A percentile compares a stretch with the other conserved stretches of the same genome.
Evolutionary conservation across 148 eudicot species (phyloP).

Genomic region (Amaranthus hypochondriacus): DNA sequence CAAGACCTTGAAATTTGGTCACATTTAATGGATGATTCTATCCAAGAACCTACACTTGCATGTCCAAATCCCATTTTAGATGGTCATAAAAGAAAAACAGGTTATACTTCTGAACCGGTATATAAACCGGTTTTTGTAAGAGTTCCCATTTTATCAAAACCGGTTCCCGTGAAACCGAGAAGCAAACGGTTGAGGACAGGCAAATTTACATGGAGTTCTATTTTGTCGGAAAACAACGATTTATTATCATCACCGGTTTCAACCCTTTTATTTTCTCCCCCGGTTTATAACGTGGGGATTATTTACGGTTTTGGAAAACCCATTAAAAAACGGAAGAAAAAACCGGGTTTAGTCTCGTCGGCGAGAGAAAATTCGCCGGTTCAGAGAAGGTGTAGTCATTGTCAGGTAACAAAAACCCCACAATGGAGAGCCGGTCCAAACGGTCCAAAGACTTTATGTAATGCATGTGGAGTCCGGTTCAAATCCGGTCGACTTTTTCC

Average conservation of each 20-base stretch:
- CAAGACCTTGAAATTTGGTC: conserved; percentile 84
- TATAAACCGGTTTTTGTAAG: conserved; percentile 18
- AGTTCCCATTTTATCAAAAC: conserved; percentile 33
- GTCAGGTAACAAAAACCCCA: conserved; percentile 83
- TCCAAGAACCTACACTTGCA: conserved; percentile 43
- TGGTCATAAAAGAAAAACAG: conserved; percentile 29
- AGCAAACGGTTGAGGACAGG: conserved; percentile 48
- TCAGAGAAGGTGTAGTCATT: conserved; percentile 61
- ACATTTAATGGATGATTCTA: conserved; percentile 79
- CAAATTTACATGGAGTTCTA: conserved; percentile 31
- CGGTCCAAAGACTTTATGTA: conserved; percentile 77
- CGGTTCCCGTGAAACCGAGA: conserved; percentile 57
- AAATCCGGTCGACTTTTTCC: conserved; percentile 88
- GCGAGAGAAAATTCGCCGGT: conserved; percentile 11
- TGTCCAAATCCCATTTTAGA: conserved; percentile 41
- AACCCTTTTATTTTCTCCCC: conserved; percentile 16
- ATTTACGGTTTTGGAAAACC: conserved; percentile 29
- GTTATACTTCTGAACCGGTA: conserved; percentile 27
- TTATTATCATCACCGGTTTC: conserved; percentile 39
- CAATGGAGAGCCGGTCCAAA: conserved; percentile 93
- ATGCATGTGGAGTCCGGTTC: conserved; percentile 87
- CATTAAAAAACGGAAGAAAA: conserved; percentile 49
- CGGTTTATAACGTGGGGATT: conserved; percentile 23
- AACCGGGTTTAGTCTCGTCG: not conserved
- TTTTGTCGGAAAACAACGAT: conserved; percentile 35